Percentiles rank a stretch among this genome's conserved stretches.
Evolutionary conservation across 345 rosid species (phyloP).

Genomic region (Noccaea bulbosa): DNA sequence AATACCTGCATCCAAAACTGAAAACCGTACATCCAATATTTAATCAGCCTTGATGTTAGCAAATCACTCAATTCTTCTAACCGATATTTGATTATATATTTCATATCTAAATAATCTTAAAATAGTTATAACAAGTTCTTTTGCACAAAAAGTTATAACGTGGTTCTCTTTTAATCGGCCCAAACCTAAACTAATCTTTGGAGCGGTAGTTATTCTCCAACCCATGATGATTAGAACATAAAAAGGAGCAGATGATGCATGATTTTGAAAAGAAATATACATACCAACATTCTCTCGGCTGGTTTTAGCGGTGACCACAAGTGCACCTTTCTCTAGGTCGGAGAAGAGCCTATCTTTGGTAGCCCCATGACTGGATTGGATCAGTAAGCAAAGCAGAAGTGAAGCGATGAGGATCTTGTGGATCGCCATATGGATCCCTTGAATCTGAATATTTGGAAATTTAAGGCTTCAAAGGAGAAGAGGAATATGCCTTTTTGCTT

Average conservation of each 20-base stretch:
- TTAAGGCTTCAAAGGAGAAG: conserved; percentile 12
- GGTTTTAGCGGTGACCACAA: conserved; percentile 50
- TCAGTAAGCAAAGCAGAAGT: conserved; percentile 40
- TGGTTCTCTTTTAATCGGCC: not conserved
- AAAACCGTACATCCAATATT: not conserved
- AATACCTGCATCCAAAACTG: conserved; percentile 39
- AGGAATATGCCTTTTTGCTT: conserved; percentile 40
- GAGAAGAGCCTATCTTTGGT: conserved; percentile 46
- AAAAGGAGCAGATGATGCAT: not conserved
- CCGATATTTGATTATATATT: not conserved
- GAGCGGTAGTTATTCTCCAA: too few species aligned
- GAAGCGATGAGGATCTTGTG: conserved; percentile 41
- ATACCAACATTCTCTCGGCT: conserved; percentile 51
- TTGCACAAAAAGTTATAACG: too few species aligned
- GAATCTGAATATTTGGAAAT: conserved; percentile 24
- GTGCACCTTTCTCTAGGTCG: conserved; percentile 45
- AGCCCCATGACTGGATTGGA: conserved; percentile 27
- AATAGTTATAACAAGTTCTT: not conserved
- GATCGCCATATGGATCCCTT: conserved; percentile 46
- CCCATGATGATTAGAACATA: too few species aligned
- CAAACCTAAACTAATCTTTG: too few species aligned
- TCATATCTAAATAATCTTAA: not conserved
- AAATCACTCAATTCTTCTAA: not conserved
- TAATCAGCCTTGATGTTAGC: not conserved
- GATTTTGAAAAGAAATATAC: not conserved